A percentile compares a stretch with the other conserved stretches of the same genome.
These are phyloP conservation scores for Collariella sp. DNA, from an alignment of 495 filamentous ascomycete genomes.

Conservation along the genomic window DNA sequence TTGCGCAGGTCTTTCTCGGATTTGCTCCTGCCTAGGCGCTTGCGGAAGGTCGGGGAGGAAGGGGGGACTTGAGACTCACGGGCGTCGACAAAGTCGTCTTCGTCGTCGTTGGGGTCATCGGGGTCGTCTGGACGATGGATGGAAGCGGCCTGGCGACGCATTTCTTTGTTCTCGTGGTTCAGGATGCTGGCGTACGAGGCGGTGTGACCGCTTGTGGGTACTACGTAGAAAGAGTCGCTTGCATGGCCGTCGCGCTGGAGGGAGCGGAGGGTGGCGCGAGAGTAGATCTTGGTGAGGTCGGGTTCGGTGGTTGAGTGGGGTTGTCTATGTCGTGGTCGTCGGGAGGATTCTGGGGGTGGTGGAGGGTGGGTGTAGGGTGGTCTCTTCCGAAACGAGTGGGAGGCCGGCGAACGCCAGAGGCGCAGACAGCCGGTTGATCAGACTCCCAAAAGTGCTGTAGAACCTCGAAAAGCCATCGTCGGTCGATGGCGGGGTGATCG, in stretches of 20 bases:
- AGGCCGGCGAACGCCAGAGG: constrained; percentile 88
- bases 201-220: constrained; percentile 81
- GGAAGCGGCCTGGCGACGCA: constrained; percentile 39
- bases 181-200: constrained; percentile 84
- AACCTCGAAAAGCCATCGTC: constrained; percentile 84
- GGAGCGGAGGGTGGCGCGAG: constrained; percentile 67
- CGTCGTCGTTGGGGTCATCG: constrained; percentile 37
- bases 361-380: constrained; percentile 18
- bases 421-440: constrained; percentile 76
- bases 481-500: constrained; percentile 16
- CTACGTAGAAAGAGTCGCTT: constrained; percentile 88
- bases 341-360: constrained; percentile 18
- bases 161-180: constrained; percentile 60
- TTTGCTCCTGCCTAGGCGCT: constrained; percentile 21
- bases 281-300: constrained; percentile 69
- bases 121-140: constrained; percentile 30
- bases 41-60: constrained; percentile 15
- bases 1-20: constrained; percentile 38
- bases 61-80: constrained; percentile 54
- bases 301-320: constrained; percentile 46
- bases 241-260: constrained; percentile 40
- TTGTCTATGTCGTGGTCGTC: constrained; percentile 37
- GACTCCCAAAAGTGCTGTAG: constrained; percentile 75
- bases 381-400: constrained; percentile 56
- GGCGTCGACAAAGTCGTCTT: constrained; percentile 82